Percentiles rank a stretch among this genome's conserved stretches.
These are phyloP conservation scores for Calonectria fujianensis DNA, from an alignment of 2,329 filamentous ascomycete species.

Conservation along the genomic window DNA sequence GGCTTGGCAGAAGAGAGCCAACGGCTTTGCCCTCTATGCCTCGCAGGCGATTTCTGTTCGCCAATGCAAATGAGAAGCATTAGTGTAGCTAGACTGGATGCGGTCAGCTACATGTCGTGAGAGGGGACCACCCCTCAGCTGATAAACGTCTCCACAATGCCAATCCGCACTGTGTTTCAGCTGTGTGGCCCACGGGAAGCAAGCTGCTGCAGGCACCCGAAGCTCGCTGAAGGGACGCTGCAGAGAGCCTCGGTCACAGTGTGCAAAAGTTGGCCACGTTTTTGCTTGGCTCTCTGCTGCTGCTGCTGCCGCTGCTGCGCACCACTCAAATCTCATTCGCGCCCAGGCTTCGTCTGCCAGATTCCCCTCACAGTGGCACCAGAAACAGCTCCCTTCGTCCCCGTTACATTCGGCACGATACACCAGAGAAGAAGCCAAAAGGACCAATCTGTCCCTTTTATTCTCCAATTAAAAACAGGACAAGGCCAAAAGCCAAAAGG, in stretches of 20 bases:
- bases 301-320: neutral
- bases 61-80: neutral
- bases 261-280: neutral
- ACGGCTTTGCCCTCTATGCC: neutral
- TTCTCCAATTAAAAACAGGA: neutral
- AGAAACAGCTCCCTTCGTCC: slow-evolving; percentile 8
- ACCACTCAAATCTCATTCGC: slow-evolving; percentile 14
- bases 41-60: neutral
- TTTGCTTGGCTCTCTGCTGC: neutral
- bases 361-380: slow-evolving; percentile 25
- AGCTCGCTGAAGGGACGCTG: slow-evolving; percentile 1
- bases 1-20: neutral
- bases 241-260: slow-evolving; percentile 26
- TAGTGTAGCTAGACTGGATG: slow-evolving; percentile 1
- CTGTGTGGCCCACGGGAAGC: slow-evolving; percentile 20
- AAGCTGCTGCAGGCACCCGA: neutral
- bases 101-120: slow-evolving; percentile 12
- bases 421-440: neutral
- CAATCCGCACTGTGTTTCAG: slow-evolving; percentile 35
- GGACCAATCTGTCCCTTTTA: too few species aligned
- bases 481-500: neutral
- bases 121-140: slow-evolving; percentile 28
- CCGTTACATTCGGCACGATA: slow-evolving; percentile 10
- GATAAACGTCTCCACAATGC: neutral
- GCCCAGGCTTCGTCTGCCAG: slow-evolving; percentile 1